Percentiles rank a stretch among this genome's conserved stretches.
Conservation (phyloP, 306 rosid species). For the Prunus salicina region DNA sequence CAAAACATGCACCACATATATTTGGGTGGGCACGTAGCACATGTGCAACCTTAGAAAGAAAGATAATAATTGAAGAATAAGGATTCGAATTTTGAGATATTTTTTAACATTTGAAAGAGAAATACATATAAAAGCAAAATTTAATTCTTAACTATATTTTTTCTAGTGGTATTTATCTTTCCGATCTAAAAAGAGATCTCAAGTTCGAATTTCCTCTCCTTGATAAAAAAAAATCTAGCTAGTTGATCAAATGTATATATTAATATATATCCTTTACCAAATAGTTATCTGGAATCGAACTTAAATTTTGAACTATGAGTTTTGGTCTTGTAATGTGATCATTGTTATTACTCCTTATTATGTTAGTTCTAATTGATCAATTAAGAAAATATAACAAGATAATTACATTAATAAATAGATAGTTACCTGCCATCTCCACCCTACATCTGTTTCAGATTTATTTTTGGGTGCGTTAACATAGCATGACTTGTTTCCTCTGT, state of each 20-base stretch:
- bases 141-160: no score
- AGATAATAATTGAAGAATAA: no score
- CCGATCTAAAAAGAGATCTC: background rate
- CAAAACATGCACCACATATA: background rate
- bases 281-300: no score
- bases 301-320: no score
- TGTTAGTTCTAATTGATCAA: background rate
- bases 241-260: background rate
- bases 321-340: background rate
- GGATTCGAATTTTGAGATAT: no score
- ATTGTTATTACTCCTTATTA: background rate
- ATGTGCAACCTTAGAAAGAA: background rate
- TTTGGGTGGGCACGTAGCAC: background rate
- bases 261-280: no score
- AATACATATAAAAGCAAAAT: no score
- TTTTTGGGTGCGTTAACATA: conserved; percentile 32
- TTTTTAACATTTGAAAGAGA: background rate
- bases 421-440: conserved; percentile 88
- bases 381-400: background rate
- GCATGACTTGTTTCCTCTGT: conserved; percentile 41
- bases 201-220: background rate
- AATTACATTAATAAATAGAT: background rate
- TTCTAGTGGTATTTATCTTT: background rate
- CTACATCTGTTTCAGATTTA: conserved; percentile 33
- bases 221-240: background rate